Base-by-base conservation (phyloP, 2,329 filamentous ascomycete genomes). In the Neurospora sp. region DNA sequence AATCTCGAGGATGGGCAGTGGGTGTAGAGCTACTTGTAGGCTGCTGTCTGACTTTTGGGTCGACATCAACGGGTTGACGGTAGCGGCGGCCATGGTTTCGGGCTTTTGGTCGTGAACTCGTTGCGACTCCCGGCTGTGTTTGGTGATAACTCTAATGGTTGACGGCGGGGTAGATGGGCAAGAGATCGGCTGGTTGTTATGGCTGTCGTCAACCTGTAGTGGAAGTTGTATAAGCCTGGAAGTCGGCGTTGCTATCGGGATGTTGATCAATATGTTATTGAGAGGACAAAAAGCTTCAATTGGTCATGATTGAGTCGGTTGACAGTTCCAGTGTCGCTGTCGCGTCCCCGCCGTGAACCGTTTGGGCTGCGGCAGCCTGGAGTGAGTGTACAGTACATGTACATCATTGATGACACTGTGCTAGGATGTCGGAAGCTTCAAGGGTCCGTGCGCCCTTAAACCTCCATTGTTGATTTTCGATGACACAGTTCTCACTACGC, bases 1-100 rank as follows among this genome's bases (percentile, higher is more conserved):
- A 76, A 99, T 96, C 74, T 92, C 96, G 81, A 99, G 92, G 74
- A 98, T 91, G 68, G 97, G 94, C 67, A 99, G 90, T 36, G 96
- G 96, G 77, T 99, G 96, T 19, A 99, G 88, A 75, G 93, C 89
- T 70, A 93, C 89, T 73, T 93, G 90, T 66, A 96, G 88, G 68
- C 89, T 88, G 23, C 90, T 90, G 80, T 96, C 92, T 74, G 88
- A 85, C 80, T 89, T 91, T 76, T 89, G 85, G 70, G 84, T 85
- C 6, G 90, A 92, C 66, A 93, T 78, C 72, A 92, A 84, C 68
- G 88, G 82, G 75, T 89, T 90, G 74, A 73, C 69, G 71, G 71
- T 73, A 71, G 79, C 73, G 72, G 82, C 80, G 70, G 83, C 83
- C 86, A 89, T 90, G 76, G 68, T 69, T 36, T 68, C 70, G 71